Conservation (phyloP, 306 rosid genomes). For the Herpetospermum pedunculosum region DNA sequence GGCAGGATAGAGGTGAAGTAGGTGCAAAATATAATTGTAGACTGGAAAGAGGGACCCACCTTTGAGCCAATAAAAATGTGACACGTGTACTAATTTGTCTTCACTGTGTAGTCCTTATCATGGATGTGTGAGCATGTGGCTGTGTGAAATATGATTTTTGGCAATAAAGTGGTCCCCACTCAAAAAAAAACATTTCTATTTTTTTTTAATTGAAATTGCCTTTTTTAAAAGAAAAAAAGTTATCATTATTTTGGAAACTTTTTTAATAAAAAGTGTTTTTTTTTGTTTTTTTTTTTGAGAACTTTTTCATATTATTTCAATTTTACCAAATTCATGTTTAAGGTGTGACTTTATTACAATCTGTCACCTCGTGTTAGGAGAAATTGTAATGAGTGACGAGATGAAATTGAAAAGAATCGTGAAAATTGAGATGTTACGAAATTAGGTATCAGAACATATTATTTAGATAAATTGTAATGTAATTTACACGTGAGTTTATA, state of each 20-base stretch:
- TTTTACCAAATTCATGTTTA: neutral
- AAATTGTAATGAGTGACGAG: neutral
- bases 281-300: too few species aligned
- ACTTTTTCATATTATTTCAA: neutral
- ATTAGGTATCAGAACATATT: too few species aligned
- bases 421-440: too few species aligned
- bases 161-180: neutral
- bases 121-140: neutral
- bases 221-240: neutral
- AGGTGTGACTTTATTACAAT: neutral
- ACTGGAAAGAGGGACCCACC: neutral
- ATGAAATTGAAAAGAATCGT: neutral
- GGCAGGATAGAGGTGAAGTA: neutral
- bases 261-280: neutral
- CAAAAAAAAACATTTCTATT: neutral
- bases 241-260: neutral
- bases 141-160: neutral
- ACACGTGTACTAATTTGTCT: constrained; percentile 5
- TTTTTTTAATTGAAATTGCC: neutral
- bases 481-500: too few species aligned
- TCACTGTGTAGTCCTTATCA: neutral
- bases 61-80: accelerated
- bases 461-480: too few species aligned
- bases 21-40: neutral
- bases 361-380: neutral